Percentiles rank a stretch among this genome's conserved stretches.
Evolutionary conservation across 2,329 filamentous ascomycete genomes (phyloP).

Genomic region (Ploettnerulaceae sp.): DNA sequence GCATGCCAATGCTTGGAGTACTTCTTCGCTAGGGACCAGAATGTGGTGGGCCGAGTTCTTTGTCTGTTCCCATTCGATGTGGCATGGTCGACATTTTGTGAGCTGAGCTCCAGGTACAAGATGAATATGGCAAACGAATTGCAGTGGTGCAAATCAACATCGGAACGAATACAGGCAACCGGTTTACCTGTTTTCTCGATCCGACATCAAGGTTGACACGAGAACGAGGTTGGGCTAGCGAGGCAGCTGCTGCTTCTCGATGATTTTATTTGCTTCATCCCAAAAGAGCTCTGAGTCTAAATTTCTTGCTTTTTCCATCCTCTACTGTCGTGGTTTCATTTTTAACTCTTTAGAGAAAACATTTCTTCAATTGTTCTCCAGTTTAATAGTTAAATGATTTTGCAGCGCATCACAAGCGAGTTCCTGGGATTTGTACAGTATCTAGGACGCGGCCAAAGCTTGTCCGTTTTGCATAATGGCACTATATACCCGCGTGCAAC

Average conservation of each 20-base stretch:
- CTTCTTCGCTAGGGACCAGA: slow-evolving; percentile 11
- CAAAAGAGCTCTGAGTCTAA: no score
- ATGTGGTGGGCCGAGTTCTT: slow-evolving; percentile 5
- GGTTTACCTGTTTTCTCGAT: slow-evolving; percentile 14
- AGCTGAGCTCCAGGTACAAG: slow-evolving; percentile 5
- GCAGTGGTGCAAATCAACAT: slow-evolving; percentile 11
- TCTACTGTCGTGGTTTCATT: no score
- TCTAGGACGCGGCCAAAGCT: no score
- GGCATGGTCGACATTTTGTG: slow-evolving; percentile 14
- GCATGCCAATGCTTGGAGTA: slow-evolving; percentile 18
- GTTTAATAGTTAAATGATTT: no score
- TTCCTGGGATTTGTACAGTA: no score
- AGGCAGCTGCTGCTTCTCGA: background rate
- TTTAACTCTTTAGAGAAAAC: no score
- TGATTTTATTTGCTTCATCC: background rate
- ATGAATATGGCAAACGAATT: slow-evolving; percentile 12
- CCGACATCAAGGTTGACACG: background rate
- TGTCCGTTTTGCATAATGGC: no score
- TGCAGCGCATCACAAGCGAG: no score
- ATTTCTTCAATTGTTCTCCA: no score
- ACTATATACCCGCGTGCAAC: no score
- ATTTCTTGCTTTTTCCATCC: no score
- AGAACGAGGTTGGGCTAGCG: background rate
- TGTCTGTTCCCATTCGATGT: slow-evolving; percentile 14
- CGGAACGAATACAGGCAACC: slow-evolving; percentile 7